A percentile compares a stretch with the other conserved stretches of the same genome.
Conservation (phyloP, 129 eudicot species). For the Tanacetum coccineum region DNA sequence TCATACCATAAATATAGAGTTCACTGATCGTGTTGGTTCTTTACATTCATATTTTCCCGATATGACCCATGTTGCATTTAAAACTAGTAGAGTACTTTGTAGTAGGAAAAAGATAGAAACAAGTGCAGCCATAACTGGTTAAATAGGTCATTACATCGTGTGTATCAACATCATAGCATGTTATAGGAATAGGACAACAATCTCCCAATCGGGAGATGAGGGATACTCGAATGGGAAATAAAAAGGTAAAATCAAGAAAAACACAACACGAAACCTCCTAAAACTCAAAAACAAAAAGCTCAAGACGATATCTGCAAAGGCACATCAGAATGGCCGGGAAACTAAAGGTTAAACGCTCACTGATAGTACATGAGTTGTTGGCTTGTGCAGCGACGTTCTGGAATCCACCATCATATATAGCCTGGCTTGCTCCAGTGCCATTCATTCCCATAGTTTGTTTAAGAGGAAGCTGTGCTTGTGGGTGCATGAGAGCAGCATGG, state of each 20-base stretch:
- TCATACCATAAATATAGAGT: neutral
- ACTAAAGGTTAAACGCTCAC: conserved; percentile 33
- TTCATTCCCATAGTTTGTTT: conserved; percentile 66
- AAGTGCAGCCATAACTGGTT: conserved; percentile 8
- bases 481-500: conserved; percentile 47
- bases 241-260: neutral
- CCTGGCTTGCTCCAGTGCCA: conserved; percentile 85
- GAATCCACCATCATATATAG: conserved; percentile 84
- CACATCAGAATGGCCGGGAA: conserved; percentile 15
- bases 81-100: no score
- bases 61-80: no score
- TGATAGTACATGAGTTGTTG: conserved; percentile 93
- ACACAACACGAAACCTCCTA: conserved; percentile 25
- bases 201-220: neutral
- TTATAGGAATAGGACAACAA: conserved; percentile 14
- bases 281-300: conserved; percentile 8
- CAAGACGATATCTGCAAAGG: conserved; percentile 29
- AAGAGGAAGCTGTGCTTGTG: conserved; percentile 57
- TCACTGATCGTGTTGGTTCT: no score
- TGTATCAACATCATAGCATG: conserved; percentile 22
- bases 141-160: conserved; percentile 19
- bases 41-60: no score
- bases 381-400: conserved; percentile 75
- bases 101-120: no score
- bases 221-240: neutral